Conservation (phyloP, 139 green algal genomes). For the Chlamydomonas sphaeroides region DNA sequence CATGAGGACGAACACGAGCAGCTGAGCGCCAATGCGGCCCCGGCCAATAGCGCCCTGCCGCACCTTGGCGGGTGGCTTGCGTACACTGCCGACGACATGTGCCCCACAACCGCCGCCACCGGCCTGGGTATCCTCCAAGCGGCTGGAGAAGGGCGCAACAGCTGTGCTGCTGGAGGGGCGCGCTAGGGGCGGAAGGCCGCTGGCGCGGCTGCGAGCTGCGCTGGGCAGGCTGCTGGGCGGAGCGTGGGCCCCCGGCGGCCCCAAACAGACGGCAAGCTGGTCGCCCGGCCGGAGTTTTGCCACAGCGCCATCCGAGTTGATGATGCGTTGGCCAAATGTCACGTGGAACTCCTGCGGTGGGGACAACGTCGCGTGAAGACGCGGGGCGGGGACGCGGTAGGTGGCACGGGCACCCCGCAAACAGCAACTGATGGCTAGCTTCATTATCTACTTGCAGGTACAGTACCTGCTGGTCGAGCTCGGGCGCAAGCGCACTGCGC, state of each 20-base stretch:
- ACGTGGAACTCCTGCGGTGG: slow-evolving; percentile 18
- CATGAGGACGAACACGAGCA: neutral
- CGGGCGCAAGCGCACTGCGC: neutral
- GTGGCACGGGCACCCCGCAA: too few species aligned
- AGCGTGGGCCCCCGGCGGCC: neutral
- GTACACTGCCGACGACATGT: neutral
- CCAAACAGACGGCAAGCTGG: neutral
- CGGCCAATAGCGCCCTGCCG: neutral
- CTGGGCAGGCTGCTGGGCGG: neutral
- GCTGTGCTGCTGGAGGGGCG: neutral
- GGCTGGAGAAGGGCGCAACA: neutral
- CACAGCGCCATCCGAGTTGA: neutral
- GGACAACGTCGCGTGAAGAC: neutral
- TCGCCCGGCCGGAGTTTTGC: neutral
- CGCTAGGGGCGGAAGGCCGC: neutral
- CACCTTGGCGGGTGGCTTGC: slow-evolving; percentile 18
- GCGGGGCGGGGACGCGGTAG: neutral
- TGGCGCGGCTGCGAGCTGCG: neutral
- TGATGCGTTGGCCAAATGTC: too few species aligned
- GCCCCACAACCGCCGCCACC: too few species aligned
- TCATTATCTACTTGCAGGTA: neutral
- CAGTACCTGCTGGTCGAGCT: slow-evolving; percentile 10
- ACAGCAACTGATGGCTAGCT: neutral
- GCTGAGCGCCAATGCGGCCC: too few species aligned
- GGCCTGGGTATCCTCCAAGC: neutral